These are phyloP conservation scores for Artemisia annua DNA, from an alignment of 129 eudicot genomes.

Conservation along the genomic window DNA sequence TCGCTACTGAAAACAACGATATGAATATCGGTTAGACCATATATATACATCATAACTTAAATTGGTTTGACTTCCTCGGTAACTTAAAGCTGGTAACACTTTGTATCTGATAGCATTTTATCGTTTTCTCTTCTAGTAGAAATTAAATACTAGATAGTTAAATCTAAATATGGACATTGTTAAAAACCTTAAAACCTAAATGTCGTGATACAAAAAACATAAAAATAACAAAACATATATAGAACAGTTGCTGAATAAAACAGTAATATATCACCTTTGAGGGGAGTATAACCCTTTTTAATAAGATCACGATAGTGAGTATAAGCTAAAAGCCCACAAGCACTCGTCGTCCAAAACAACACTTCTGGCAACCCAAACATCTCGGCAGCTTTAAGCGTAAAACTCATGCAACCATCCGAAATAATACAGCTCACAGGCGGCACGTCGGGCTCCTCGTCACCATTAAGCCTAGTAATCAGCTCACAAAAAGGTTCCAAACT, in stretches of 20 bases:
- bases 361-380: slow-evolving; percentile 18
- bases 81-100: too few relatives aligned
- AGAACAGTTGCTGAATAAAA: not conserved
- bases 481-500: slow-evolving; percentile 22
- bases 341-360: slow-evolving; percentile 19
- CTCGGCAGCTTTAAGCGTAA: slow-evolving; percentile 16
- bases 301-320: slow-evolving; percentile 21
- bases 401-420: slow-evolving; percentile 23
- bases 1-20: too few relatives aligned
- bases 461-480: slow-evolving; percentile 9
- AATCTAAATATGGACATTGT: too few relatives aligned
- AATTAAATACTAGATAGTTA: too few relatives aligned
- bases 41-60: too few relatives aligned
- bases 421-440: slow-evolving; percentile 24
- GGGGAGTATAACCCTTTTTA: slow-evolving; percentile 9
- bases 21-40: too few relatives aligned
- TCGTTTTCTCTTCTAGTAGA: too few relatives aligned
- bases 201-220: not conserved
- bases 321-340: slow-evolving; percentile 20
- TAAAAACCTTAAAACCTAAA: too few relatives aligned
- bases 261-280: slow-evolving; percentile 11
- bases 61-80: too few relatives aligned
- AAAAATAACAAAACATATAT: not conserved
- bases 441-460: not conserved
- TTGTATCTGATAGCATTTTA: too few relatives aligned